These are phyloP conservation scores for Hymenoscyphus albidus DNA, from an alignment of 2,329 filamentous ascomycete species.

Conservation along the genomic window DNA sequence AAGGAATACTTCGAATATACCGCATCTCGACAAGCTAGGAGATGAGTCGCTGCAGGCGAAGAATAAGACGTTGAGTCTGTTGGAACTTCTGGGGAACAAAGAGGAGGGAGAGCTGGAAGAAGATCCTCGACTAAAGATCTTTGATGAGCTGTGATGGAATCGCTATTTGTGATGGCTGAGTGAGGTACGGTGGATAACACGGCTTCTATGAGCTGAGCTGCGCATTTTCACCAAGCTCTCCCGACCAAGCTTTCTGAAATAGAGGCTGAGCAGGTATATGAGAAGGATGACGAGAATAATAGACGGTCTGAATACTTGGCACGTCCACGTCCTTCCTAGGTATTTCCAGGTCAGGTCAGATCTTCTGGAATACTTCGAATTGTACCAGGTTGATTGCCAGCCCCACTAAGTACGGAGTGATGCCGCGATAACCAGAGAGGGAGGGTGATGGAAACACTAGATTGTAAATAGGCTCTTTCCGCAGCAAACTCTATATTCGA, in stretches of 20 bases:
- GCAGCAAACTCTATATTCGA: background rate
- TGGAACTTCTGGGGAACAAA: slow-evolving; percentile 17
- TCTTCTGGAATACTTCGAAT: background rate
- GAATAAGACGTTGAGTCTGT: slow-evolving; percentile 7
- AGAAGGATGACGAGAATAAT: background rate
- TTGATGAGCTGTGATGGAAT: slow-evolving; percentile 33
- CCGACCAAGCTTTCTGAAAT: background rate
- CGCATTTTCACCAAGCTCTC: background rate
- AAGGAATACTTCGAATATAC: slow-evolving; percentile 20
- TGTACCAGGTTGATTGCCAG: background rate
- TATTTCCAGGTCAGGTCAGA: background rate
- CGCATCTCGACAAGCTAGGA: slow-evolving; percentile 21
- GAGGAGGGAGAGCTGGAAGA: slow-evolving; percentile 22
- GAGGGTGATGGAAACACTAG: too few relatives aligned
- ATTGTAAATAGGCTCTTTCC: background rate
- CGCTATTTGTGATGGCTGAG: too few relatives aligned
- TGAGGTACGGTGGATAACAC: slow-evolving; percentile 28
- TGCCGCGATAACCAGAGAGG: background rate
- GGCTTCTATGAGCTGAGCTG: background rate
- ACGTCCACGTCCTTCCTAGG: background rate
- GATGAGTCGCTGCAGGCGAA: slow-evolving; percentile 22
- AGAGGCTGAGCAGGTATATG: background rate
- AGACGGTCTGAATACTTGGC: background rate
- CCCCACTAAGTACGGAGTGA: background rate
- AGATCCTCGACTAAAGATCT: slow-evolving; percentile 31